These are phyloP conservation scores for Floccularia luteovirens DNA, from an alignment of 768 basidiomycete species.

Conservation along the genomic window DNA sequence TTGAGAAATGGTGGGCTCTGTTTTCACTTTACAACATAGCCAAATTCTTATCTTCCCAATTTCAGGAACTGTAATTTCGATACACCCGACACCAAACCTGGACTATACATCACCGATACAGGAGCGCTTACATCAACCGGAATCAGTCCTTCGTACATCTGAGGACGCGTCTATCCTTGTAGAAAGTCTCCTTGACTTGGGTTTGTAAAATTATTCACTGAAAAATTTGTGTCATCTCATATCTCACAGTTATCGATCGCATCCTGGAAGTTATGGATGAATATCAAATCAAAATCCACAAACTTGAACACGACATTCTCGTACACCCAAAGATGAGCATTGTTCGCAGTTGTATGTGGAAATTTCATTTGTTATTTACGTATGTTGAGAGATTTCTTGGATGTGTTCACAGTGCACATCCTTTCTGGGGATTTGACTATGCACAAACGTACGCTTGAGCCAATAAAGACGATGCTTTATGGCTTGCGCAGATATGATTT, in stretches of 20 bases:
- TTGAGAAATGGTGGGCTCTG: conserved; percentile 40
- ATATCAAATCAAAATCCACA: conserved; percentile 52
- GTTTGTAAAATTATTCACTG: conserved; percentile 12
- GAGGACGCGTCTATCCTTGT: conserved; percentile 58
- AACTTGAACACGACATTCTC: conserved; percentile 51
- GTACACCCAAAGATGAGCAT: conserved; percentile 50
- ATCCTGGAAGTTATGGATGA: conserved; percentile 59
- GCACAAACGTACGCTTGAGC: conserved; percentile 68
- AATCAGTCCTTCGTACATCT: conserved; percentile 53
- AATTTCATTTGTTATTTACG: neutral
- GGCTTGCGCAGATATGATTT: conserved; percentile 64
- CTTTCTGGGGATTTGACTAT: conserved; percentile 68
- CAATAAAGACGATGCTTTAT: conserved; percentile 62
- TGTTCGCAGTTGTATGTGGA: conserved; percentile 44
- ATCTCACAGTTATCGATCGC: conserved; percentile 47
- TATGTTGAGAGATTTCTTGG: neutral
- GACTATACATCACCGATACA: conserved; percentile 48
- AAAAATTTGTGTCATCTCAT: neutral
- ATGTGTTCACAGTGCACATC: conserved; percentile 49
- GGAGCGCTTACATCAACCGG: conserved; percentile 43
- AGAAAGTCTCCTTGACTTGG: conserved; percentile 50
- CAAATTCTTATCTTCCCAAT: neutral
- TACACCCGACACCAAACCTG: conserved; percentile 36
- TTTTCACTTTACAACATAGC: conserved; percentile 1
- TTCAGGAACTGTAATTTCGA: conserved; percentile 51